A percentile compares a stretch with the other conserved stretches of the same genome.
phyloP scores from a whole-genome alignment of 129 eudicot species.

The Lactuca saligna region DNA sequence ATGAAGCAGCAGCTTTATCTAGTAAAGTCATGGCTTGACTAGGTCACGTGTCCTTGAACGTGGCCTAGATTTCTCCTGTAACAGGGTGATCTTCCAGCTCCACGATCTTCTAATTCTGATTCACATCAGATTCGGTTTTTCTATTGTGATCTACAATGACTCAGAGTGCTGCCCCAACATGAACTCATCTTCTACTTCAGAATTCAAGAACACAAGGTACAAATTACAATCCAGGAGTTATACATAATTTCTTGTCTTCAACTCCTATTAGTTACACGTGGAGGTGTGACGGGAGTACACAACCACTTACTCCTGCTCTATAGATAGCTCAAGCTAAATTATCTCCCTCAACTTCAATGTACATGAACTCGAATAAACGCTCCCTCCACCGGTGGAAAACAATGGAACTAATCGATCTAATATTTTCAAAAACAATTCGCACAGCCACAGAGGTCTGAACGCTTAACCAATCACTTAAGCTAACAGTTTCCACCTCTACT shows the following conservation, averaged over 20 bases:
- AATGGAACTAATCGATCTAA: not conserved
- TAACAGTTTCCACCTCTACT: not conserved
- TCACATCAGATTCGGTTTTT: no score
- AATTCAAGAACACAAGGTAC: not conserved
- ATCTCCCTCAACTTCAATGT: conserved; percentile 15
- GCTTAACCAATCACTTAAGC: not conserved
- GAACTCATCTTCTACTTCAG: not conserved
- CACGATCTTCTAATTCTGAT: no score
- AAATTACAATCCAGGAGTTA: no score
- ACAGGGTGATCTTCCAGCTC: no score
- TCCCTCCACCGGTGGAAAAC: not conserved
- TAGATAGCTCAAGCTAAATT: not conserved
- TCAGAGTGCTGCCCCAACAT: not conserved
- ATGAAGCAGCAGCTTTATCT: no score
- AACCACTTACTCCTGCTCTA: conserved; percentile 14
- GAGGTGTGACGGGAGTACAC: not conserved
- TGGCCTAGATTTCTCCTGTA: no score
- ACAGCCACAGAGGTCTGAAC: not conserved
- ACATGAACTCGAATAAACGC: conserved; percentile 1
- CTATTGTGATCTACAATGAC: no score
- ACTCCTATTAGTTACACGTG: no score
- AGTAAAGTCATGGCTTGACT: no score
- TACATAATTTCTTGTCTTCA: no score
- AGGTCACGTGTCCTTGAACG: no score
- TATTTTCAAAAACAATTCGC: not conserved